Base-by-base conservation (phyloP, 2,329 filamentous ascomycete species). In the Ophiostoma pallidulum region DNA sequence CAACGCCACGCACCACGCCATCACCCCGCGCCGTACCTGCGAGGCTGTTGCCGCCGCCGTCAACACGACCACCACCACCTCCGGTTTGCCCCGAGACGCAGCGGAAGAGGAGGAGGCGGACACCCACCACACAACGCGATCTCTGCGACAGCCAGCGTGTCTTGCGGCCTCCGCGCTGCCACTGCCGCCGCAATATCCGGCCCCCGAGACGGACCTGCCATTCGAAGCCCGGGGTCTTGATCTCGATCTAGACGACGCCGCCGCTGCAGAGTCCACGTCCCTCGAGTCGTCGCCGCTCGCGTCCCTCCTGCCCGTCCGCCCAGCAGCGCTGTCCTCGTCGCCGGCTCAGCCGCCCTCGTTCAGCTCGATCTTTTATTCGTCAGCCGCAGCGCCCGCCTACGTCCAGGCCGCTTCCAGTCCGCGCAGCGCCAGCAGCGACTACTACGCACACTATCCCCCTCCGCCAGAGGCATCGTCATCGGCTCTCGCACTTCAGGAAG, bases 381-480 rank as follows among this genome's bases (percentile, higher is more conserved):
- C 45, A 2, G 28, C 66, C 51, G 67, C 72, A 47, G 75, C 76
- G 36, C 77, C 78, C 53, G 75, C 76, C 20, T 80, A 80, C 66
- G 70, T 72, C 51, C 65, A 69, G 18, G 57, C 64, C 45, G 63
- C 64, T 38, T 60, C 66, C 8, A 63, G 66, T 26, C 66, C 66
- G 45, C 59, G 63, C 18, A 26, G 8, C 24, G 10, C 18, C 8
- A n/a, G 14, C 24, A 20, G 8, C 45, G 45, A 43, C 14, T 33
- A 37, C 36, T 22, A 44, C 6, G 41, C 41, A 20, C 28, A 37
- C 12, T 35, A 20, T 26, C 42, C 42, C 12, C 32, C n/a, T n/a
- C n/a, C 18, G 8, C 31, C 19, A 10, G 37, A 41, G 16, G 14
- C 41, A 8, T 44, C 45, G 8, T 45, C 41, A 4, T 44, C 51